Evolutionary conservation across 306 rosid species (phyloP).

Genomic region (Fragaria vesca): DNA sequence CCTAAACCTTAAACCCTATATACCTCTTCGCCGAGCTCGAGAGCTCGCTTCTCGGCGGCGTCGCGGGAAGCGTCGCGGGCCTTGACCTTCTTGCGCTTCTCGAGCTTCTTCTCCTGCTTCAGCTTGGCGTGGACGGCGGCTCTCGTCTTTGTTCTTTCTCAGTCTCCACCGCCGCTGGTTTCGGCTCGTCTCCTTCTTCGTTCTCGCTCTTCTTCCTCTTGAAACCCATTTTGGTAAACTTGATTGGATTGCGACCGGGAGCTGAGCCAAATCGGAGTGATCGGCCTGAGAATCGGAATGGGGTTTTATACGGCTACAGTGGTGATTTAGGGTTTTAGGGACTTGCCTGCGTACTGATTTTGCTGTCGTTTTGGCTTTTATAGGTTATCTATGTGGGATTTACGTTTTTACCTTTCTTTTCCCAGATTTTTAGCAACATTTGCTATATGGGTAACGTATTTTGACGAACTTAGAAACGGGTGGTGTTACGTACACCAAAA

Average conservation of each 20-base stretch:
- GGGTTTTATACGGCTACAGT: background rate
- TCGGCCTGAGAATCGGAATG: background rate
- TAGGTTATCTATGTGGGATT: background rate
- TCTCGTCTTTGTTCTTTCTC: constrained; percentile 73
- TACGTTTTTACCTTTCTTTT: background rate
- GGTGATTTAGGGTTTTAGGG: background rate
- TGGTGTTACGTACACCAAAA: too few species aligned
- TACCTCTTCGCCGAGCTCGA: constrained; percentile 94
- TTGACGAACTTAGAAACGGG: too few species aligned
- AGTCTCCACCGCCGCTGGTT: constrained; percentile 6
- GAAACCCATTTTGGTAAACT: constrained; percentile 27
- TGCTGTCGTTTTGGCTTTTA: background rate
- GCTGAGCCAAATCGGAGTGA: background rate
- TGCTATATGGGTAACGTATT: background rate
- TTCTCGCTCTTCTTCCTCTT: constrained; percentile 48
- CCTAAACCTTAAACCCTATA: background rate
- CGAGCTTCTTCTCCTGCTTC: constrained; percentile 76
- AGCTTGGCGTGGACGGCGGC: constrained; percentile 71
- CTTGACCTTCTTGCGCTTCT: constrained; percentile 68
- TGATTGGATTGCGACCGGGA: background rate
- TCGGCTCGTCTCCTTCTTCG: constrained; percentile 21
- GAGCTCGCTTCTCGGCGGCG: constrained; percentile 71
- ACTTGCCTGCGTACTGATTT: background rate
- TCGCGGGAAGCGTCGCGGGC: too few species aligned
- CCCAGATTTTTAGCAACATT: background rate